phyloP scores from a whole-genome alignment of 257 asterid species.

The Avicennia marina region DNA sequence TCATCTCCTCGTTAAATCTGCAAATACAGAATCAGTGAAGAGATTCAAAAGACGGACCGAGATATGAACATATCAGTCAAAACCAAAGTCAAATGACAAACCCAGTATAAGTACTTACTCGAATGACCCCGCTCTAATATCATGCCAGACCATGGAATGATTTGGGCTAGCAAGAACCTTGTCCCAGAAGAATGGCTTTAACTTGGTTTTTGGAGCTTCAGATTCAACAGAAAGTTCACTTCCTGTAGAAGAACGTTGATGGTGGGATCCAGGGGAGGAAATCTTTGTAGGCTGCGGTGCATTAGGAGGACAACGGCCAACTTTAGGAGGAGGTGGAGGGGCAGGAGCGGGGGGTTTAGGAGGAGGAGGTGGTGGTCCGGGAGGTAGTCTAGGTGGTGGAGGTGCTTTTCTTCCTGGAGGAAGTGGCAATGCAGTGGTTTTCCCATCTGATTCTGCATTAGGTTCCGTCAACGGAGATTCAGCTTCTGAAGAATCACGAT shows the following conservation, averaged over 20 bases:
- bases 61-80: not conserved
- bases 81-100: not conserved
- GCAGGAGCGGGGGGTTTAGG: conserved; percentile 60
- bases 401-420: conserved; percentile 70
- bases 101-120: conserved; percentile 47
- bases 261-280: conserved; percentile 50
- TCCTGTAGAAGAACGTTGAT: conserved; percentile 33
- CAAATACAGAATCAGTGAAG: conserved; percentile 11
- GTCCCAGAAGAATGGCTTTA: conserved; percentile 98
- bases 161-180: conserved; percentile 89
- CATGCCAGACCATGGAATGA: conserved; percentile 96
- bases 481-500: conserved; percentile 14
- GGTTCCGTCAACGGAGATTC: conserved; percentile 26
- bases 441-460: conserved; percentile 18
- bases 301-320: conserved; percentile 55
- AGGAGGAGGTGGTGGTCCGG: conserved; percentile 44
- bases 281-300: conserved; percentile 52
- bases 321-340: conserved; percentile 86
- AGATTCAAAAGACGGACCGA: not conserved
- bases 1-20: conserved; percentile 96
- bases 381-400: conserved; percentile 15
- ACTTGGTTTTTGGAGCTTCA: conserved; percentile 70
- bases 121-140: conserved; percentile 86
- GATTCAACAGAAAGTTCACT: conserved; percentile 42
- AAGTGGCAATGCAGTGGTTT: conserved; percentile 41